Percentiles rank a stretch among this genome's conserved stretches.
These are phyloP conservation scores for Dendrobium huoshanense DNA, from an alignment of 106 monocot genomes.

Conservation along the genomic window DNA sequence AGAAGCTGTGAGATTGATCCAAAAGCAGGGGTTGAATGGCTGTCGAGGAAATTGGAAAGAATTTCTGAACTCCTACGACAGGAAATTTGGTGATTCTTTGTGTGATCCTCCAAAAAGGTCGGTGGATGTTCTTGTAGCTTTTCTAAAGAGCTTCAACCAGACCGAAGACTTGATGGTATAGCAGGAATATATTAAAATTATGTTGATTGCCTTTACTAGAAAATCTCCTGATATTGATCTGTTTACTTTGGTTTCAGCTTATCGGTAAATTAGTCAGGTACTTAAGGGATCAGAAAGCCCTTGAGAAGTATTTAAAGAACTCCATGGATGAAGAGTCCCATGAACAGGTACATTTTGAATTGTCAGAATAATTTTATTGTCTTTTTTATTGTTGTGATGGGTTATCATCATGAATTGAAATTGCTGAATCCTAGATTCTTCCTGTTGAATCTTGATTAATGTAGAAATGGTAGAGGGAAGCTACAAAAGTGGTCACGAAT, in stretches of 20 bases:
- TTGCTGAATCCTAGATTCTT: not conserved
- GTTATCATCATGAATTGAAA: not conserved
- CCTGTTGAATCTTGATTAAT: not conserved
- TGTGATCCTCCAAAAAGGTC: constrained; percentile 40
- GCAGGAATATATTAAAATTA: not conserved
- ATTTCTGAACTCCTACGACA: constrained; percentile 35
- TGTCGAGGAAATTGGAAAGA: constrained; percentile 61
- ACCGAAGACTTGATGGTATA: not conserved
- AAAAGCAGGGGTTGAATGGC: constrained; percentile 44
- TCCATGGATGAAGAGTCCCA: not conserved
- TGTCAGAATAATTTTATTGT: not conserved
- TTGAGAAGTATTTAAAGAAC: not conserved
- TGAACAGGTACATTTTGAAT: constrained; percentile 1
- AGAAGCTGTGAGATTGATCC: constrained; percentile 46
- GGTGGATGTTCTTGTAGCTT: not conserved
- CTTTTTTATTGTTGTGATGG: not conserved
- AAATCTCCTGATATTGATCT: not conserved
- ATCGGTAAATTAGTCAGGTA: not conserved
- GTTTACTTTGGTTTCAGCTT: constrained; percentile 3
- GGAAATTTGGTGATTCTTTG: constrained; percentile 32
- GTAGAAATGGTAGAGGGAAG: not conserved
- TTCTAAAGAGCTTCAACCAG: constrained; percentile 6
- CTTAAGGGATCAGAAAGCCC: not conserved
- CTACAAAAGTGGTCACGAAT: not conserved
- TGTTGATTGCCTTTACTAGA: not conserved